A percentile compares a stretch with the other conserved stretches of the same genome.
phyloP scores from a whole-genome alignment of 2,329 filamentous ascomycete species.

The Bipolaris victoriae region DNA sequence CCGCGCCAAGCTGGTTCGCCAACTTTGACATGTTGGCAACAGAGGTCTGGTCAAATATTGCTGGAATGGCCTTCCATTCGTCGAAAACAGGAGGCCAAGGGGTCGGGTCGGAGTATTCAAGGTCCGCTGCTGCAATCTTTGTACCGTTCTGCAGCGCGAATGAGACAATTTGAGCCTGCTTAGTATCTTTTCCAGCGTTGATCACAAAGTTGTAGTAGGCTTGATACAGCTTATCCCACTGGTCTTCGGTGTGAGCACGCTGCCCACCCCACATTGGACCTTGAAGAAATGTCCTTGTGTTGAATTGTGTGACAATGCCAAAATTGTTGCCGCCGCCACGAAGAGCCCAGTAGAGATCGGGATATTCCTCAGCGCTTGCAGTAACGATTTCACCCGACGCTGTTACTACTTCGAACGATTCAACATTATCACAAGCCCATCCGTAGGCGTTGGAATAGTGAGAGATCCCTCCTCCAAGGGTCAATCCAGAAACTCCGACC shows the following conservation, averaged over 20 bases:
- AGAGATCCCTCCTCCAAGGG: slow-evolving; percentile 34
- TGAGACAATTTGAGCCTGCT: slow-evolving; percentile 29
- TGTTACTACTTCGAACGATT: slow-evolving; percentile 40
- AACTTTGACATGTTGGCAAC: slow-evolving; percentile 31
- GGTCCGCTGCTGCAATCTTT: slow-evolving; percentile 27
- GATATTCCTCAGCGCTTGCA: slow-evolving; percentile 30
- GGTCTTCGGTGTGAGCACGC: slow-evolving; percentile 17
- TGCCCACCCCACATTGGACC: slow-evolving; percentile 39
- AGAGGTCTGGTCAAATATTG: slow-evolving; percentile 31
- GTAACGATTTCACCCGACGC: slow-evolving; percentile 25
- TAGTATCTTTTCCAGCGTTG: slow-evolving; percentile 23
- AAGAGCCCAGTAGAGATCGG: slow-evolving; percentile 49
- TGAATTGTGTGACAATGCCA: slow-evolving; percentile 43
- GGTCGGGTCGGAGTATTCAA: slow-evolving; percentile 36
- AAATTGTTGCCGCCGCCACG: slow-evolving; percentile 47
- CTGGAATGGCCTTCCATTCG: slow-evolving; percentile 36
- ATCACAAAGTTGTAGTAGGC: slow-evolving; percentile 23
- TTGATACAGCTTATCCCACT: slow-evolving; percentile 29
- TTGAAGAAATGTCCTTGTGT: slow-evolving; percentile 30
- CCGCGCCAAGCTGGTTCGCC: slow-evolving; percentile 27
- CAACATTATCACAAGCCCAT: slow-evolving; percentile 42
- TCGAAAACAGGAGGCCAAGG: slow-evolving; percentile 31
- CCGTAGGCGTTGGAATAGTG: slow-evolving; percentile 32
- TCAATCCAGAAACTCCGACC: slow-evolving; percentile 26
- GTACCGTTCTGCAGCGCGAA: slow-evolving; percentile 25